phyloP scores from a whole-genome alignment of 345 rosid genomes.

The Aurinia saxatilis region DNA sequence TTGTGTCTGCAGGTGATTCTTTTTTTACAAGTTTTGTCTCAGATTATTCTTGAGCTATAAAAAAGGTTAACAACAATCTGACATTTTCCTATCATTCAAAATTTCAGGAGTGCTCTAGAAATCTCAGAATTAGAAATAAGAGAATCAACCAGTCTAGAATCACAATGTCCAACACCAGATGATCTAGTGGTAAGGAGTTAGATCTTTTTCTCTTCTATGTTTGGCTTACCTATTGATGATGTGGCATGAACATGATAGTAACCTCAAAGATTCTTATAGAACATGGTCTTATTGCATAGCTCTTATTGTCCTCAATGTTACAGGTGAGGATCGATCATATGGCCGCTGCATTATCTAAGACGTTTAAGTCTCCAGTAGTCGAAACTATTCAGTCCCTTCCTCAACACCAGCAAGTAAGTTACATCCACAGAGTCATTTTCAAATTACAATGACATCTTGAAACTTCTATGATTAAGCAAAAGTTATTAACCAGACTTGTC shows the following conservation, averaged over 20 bases:
- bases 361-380: constrained; percentile 62
- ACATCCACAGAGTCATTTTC: neutral
- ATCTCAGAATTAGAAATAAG: constrained; percentile 54
- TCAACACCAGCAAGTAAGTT: constrained; percentile 83
- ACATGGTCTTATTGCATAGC: neutral
- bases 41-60: neutral
- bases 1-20: constrained; percentile 22
- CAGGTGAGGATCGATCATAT: constrained; percentile 82
- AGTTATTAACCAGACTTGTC: neutral
- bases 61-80: neutral
- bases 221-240: neutral
- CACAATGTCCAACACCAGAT: constrained; percentile 20
- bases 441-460: neutral
- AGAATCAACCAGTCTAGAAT: constrained; percentile 23
- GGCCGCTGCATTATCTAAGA: constrained; percentile 73
- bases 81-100: neutral
- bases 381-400: constrained; percentile 89
- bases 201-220: neutral
- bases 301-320: neutral
- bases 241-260: neutral
- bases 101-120: constrained; percentile 59
- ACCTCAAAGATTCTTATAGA: neutral
- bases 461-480: neutral
- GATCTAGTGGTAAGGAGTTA: constrained; percentile 29
- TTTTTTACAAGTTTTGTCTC: neutral